Evolutionary conservation across 352 stramenopile genomes (phyloP), one percentile per base, ranked within the genome.

Genomic region (Phytophthora brassicae): DNA sequence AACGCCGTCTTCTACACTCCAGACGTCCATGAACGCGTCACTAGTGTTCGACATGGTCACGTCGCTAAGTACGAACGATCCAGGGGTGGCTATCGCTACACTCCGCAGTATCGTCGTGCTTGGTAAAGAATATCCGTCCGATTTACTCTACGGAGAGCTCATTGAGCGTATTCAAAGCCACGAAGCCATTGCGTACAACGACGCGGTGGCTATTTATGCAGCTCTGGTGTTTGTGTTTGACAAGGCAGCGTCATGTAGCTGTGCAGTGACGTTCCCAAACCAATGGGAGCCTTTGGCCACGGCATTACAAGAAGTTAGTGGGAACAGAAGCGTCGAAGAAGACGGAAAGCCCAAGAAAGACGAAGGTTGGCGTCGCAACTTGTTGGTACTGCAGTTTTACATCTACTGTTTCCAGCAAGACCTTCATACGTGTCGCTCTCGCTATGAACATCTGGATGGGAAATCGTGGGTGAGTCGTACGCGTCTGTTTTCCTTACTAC

Each of bases 201-300:
- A 91, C 47, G 81, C 85, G 23, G 78, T 90, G 20, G 79, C 83
- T 2, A 92, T 94, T 57, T 90, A 90, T 56, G 71, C 79, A 16
- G 84, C 84, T n/a, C 53, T 94, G 2, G 81, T 91, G 51, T 94
- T 92, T 66, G 82, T 92, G 1, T 92, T 88, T 41, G 84, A 94
- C 52, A 87, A 88, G 51, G 79, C 84, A 1, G 64, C 74, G 9
- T 66, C 80, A 12, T 93, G 84, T 51, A 88, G 79, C 41, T 87
- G 78, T 42, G 71, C 71, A 0, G 46, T 88, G 20, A 72, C 73
- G 17, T 94, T 89, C 44, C 86, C 86, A 6, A 78, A 88, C 35
- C 72, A 84, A 36, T 94, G 86, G 86, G 77, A 81, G 20, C 82
- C 80, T 13, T 50, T 92, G 12, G 73, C 72, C 5, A 80, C 66